phyloP scores from a whole-genome alignment of 176 grass and related monocot genomes.

The Bolboschoenus planiculmis region DNA sequence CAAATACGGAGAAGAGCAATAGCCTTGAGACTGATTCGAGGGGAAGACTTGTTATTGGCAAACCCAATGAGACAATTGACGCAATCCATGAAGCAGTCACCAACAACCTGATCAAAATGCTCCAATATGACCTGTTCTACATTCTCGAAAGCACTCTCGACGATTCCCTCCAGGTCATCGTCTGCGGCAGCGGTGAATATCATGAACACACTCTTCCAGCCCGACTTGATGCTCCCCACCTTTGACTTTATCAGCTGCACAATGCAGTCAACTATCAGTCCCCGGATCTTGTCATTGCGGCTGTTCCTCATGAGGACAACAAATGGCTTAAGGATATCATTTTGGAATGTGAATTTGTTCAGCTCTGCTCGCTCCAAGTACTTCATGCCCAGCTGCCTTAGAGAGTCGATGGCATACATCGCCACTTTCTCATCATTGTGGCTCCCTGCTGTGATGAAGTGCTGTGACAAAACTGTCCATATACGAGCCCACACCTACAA shows the following conservation, averaged over 20 bases:
- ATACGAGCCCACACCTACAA: slow-evolving; percentile 99
- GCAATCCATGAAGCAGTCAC: slow-evolving; percentile 99
- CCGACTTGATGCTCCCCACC: slow-evolving; percentile 98
- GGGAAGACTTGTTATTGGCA: slow-evolving; percentile 89
- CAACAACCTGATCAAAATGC: slow-evolving; percentile 99
- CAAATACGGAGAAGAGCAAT: slow-evolving; percentile 99
- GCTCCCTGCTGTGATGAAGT: slow-evolving; percentile 97
- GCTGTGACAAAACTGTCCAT: slow-evolving; percentile 88
- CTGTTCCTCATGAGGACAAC: slow-evolving; percentile 99
- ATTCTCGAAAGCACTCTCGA: slow-evolving; percentile 99
- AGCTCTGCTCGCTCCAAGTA: slow-evolving; percentile 96
- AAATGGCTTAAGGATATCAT: slow-evolving; percentile 98
- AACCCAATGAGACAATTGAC: slow-evolving; percentile 99
- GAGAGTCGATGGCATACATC: slow-evolving; percentile 95
- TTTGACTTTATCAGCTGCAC: slow-evolving; percentile 99
- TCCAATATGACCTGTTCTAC: slow-evolving; percentile 99
- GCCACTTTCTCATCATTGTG: slow-evolving; percentile 94
- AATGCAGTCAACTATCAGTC: slow-evolving; percentile 97
- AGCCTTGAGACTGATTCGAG: slow-evolving; percentile 98
- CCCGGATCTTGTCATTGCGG: slow-evolving; percentile 75
- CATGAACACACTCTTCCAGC: slow-evolving; percentile 98
- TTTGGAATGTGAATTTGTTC: slow-evolving; percentile 99
- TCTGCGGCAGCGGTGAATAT: slow-evolving; percentile 97
- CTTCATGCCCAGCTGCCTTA: slow-evolving; percentile 99
- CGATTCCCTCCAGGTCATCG: slow-evolving; percentile 81